These are phyloP conservation scores for Physaria fendleri DNA, from an alignment of 345 rosid genomes.

Conservation along the genomic window DNA sequence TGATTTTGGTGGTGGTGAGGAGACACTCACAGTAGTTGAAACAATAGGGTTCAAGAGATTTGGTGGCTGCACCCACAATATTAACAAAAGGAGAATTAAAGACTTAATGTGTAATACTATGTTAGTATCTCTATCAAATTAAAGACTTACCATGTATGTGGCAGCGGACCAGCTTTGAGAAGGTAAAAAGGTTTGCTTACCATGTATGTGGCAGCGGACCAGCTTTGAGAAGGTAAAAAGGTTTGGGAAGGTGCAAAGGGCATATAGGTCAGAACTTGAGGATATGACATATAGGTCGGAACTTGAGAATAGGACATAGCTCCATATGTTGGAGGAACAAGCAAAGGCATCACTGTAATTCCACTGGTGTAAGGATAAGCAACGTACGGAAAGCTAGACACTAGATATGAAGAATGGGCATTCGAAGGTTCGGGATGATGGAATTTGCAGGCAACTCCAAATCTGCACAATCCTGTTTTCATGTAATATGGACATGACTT, in stretches of 20 bases:
- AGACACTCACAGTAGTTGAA: no score
- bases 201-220: constrained; percentile 68
- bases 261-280: constrained; percentile 43
- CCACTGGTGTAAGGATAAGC: constrained; percentile 56
- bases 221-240: constrained; percentile 48
- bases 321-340: constrained; percentile 48
- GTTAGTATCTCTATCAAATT: no score
- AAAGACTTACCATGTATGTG: constrained; percentile 65
- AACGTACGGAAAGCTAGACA: constrained; percentile 42
- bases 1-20: no score
- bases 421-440: constrained; percentile 51
- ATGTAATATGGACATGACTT: constrained; percentile 75
- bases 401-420: no score
- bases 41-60: no score
- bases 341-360: constrained; percentile 46
- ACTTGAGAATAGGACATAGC: no score
- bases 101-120: no score
- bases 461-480: constrained; percentile 70
- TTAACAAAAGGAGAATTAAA: no score
- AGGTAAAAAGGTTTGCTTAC: constrained; percentile 65
- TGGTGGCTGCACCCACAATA: no score
- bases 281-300: no score
- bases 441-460: constrained; percentile 76
- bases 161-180: constrained; percentile 68
- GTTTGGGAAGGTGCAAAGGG: constrained; percentile 60